Evolutionary conservation across 108 stramenopile genomes (phyloP), one percentile per base, ranked within the genome.

Genomic region (Bacterosira constricta): DNA sequence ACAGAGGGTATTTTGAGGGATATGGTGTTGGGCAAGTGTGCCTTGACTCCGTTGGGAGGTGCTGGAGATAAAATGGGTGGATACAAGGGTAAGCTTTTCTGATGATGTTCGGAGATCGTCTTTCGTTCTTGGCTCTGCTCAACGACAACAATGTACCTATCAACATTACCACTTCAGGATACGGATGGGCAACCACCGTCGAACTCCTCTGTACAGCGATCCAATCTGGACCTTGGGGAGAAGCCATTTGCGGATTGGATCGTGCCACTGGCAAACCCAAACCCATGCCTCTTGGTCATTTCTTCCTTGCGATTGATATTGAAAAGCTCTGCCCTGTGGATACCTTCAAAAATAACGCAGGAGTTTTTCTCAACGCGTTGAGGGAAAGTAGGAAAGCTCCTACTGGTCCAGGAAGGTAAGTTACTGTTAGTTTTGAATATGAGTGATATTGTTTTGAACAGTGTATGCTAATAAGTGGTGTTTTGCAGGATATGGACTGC

Each of bases 271-370:
- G 85, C 15, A 74, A 85, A 58, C 80, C 80, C 23, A 80, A 70
- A 52, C 83, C 87, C 25, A 88, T 88, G 87, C 87, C 87, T 54
- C 53, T 88, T 11, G 87, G 87, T 17, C 87, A 88, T 47, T 86
- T 88, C 56, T 88, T 88, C 63, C 67, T 88, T 20, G 87, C 87
- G 0, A 86, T 88, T 68, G 85, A 88, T 47, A 70, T 88, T 59
- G 85, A 84, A 69, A 70, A 71, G 47, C 35, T 88, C 18, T 86
- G 85, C 51, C 77, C 79, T 29, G n/a, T 88, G 36, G 84, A 83
- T 30, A 83, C 79, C 0, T 87, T 87, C 66, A 80, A 85, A 60
- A 72, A 71, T 61, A 88, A 88, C 66, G 20, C 69, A 25, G 75
- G 82, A 31, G 69, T 73, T 29, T 70, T 88, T 25, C 60, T 88